A percentile compares a stretch with the other conserved stretches of the same genome.
phyloP scores from a whole-genome alignment of 331 rosid genomes.

The Telfairia occidentalis region DNA sequence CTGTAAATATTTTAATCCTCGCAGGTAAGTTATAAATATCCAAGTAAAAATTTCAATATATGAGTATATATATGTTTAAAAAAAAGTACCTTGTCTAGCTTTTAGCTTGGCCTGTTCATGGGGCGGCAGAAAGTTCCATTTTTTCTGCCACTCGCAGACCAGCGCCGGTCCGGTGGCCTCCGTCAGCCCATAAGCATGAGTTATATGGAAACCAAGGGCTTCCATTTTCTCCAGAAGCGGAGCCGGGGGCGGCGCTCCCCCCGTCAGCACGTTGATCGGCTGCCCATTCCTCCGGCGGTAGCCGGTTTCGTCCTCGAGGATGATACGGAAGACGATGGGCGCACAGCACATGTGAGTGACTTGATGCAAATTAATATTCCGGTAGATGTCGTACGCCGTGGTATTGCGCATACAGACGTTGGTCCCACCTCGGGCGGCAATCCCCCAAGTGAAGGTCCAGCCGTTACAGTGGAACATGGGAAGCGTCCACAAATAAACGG shows the following conservation, averaged over 20 bases:
- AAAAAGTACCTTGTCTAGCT: conserved; percentile 44
- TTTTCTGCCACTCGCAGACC: conserved; percentile 73
- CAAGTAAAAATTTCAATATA: background rate
- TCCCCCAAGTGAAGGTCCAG: conserved; percentile 84
- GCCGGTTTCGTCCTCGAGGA: conserved; percentile 27
- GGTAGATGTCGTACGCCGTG: background rate
- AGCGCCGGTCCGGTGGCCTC: conserved; percentile 90
- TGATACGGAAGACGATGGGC: conserved; percentile 51
- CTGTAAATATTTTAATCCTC: too few relatives aligned
- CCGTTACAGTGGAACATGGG: conserved; percentile 99
- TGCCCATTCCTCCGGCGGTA: conserved; percentile 14
- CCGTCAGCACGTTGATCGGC: conserved; percentile 13
- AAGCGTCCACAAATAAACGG: conserved; percentile 70
- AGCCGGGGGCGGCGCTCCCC: conserved; percentile 36
- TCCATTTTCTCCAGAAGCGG: conserved; percentile 43
- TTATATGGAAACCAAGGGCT: conserved; percentile 57
- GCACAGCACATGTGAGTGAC: conserved; percentile 19
- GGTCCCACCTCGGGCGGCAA: conserved; percentile 81
- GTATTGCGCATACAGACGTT: conserved; percentile 50
- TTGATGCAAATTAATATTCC: background rate
- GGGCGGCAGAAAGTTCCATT: conserved; percentile 39
- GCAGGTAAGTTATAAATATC: too few relatives aligned
- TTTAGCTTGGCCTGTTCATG: conserved; percentile 40
- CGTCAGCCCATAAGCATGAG: conserved; percentile 76
- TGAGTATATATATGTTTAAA: background rate